Evolutionary conservation across 225 moss, liverwort and hornwort genomes (phyloP).

Genomic region (Pseudisothecium myosuroides): DNA sequence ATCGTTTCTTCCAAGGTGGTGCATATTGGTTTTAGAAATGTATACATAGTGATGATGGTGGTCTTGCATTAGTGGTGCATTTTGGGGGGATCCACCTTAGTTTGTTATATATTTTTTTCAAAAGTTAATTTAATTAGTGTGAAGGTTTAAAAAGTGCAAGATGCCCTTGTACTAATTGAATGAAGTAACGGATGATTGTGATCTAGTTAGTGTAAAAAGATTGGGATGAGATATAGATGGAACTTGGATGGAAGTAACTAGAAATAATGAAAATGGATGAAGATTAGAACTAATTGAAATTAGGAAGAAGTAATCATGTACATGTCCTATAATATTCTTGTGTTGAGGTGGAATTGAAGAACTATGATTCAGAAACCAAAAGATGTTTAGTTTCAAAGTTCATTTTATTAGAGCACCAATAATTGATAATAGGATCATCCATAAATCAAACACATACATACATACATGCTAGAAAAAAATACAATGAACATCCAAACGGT

Average conservation of each 20-base stretch:
- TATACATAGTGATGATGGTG: accelerated
- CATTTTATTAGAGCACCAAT: neutral
- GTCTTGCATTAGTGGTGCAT: accelerated
- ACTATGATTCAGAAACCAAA: accelerated
- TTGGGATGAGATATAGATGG: neutral
- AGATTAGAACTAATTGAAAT: neutral
- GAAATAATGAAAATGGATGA: neutral
- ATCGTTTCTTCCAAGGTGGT: accelerated
- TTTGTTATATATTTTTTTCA: too few species aligned
- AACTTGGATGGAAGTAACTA: neutral
- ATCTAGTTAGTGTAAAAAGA: neutral
- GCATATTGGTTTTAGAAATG: neutral
- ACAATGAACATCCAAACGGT: neutral
- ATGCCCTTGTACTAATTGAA: neutral
- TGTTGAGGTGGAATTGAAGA: neutral
- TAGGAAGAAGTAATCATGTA: neutral
- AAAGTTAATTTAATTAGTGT: neutral
- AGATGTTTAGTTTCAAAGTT: neutral
- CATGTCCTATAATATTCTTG: neutral
- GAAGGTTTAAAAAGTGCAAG: neutral
- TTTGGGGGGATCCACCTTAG: accelerated
- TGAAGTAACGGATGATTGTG: neutral
- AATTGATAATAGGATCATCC: neutral
- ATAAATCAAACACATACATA: neutral
- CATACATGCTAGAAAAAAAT: neutral